These are phyloP conservation scores for Onygenales sp. DNA, from an alignment of 2,329 filamentous ascomycete genomes.

Conservation along the genomic window DNA sequence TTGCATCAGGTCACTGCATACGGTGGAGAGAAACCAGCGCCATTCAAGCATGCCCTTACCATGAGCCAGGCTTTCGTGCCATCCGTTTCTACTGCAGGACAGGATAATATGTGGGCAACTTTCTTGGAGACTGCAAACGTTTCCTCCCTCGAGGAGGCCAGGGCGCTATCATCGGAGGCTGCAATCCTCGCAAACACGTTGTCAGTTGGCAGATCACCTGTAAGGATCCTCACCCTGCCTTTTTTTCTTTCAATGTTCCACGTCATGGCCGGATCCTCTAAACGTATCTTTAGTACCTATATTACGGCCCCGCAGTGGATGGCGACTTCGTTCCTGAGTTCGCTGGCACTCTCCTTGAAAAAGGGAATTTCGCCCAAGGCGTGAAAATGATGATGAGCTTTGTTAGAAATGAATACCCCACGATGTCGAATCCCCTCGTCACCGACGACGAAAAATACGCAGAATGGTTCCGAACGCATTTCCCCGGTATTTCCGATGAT, in stretches of 20 bases:
- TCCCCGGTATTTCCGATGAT: constrained; percentile 10
- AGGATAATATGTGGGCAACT: constrained; percentile 26
- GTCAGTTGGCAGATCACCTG: constrained; percentile 18
- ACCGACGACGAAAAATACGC: constrained; percentile 12
- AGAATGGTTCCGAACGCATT: constrained; percentile 8
- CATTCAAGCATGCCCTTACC: constrained; percentile 22
- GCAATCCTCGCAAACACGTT: constrained; percentile 31
- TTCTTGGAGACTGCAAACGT: constrained; percentile 31
- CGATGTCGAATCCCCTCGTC: constrained; percentile 22
- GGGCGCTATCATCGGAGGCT: constrained; percentile 23
- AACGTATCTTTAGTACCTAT: too few species aligned
- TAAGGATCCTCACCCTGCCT: too few species aligned
- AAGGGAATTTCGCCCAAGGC: constrained; percentile 32
- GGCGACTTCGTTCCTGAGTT: constrained; percentile 35
- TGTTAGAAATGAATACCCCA: constrained; percentile 25
- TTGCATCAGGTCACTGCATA: not conserved
- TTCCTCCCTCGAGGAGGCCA: constrained; percentile 28
- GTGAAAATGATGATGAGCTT: constrained; percentile 33
- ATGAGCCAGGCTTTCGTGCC: constrained; percentile 28
- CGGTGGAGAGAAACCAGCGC: constrained; percentile 9
- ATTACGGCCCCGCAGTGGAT: constrained; percentile 32
- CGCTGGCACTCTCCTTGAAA: constrained; percentile 32
- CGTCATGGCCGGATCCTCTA: too few species aligned
- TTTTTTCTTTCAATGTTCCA: too few species aligned
- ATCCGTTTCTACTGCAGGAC: constrained; percentile 16